These are phyloP conservation scores for Ormosia semicastrata DNA, from an alignment of 306 rosid species.

Conservation along the genomic window DNA sequence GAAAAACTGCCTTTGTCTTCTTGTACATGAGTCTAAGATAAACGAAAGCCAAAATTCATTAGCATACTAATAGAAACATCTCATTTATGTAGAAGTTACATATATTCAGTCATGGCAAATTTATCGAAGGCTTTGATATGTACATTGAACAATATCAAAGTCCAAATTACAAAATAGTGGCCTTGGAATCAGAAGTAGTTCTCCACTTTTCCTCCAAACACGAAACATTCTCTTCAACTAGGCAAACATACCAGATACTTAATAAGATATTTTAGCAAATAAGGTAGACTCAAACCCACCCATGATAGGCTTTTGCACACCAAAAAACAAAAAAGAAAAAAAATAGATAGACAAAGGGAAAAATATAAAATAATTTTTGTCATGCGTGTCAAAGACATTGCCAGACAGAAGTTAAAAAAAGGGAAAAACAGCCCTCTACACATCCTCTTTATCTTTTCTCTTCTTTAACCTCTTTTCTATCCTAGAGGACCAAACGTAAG, in stretches of 20 bases:
- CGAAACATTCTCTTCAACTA: constrained; percentile 37
- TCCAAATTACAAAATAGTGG: constrained; percentile 14
- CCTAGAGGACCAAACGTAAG: constrained; percentile 24
- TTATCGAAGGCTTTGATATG: background rate
- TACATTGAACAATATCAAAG: background rate
- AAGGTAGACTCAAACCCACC: background rate
- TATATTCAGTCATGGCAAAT: constrained; percentile 3
- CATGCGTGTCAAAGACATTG: background rate
- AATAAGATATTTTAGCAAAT: background rate
- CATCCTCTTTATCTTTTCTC: constrained; percentile 21
- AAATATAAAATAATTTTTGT: background rate
- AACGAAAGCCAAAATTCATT: constrained; percentile 32
- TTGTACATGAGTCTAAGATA: constrained; percentile 30
- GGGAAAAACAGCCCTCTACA: background rate
- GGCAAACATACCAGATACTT: background rate
- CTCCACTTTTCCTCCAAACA: constrained; percentile 2
- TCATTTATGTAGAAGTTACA: background rate
- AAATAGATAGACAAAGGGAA: background rate
- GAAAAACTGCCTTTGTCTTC: constrained; percentile 37
- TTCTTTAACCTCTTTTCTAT: constrained; percentile 23
- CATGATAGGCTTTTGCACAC: constrained; percentile 5
- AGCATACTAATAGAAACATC: constrained; percentile 10
- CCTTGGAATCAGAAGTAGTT: constrained; percentile 8
- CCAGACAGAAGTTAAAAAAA: constrained; percentile 12
- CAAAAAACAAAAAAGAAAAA: background rate